phyloP scores from a whole-genome alignment of 2,329 filamentous ascomycete species.

The Kalmusia sp. region DNA sequence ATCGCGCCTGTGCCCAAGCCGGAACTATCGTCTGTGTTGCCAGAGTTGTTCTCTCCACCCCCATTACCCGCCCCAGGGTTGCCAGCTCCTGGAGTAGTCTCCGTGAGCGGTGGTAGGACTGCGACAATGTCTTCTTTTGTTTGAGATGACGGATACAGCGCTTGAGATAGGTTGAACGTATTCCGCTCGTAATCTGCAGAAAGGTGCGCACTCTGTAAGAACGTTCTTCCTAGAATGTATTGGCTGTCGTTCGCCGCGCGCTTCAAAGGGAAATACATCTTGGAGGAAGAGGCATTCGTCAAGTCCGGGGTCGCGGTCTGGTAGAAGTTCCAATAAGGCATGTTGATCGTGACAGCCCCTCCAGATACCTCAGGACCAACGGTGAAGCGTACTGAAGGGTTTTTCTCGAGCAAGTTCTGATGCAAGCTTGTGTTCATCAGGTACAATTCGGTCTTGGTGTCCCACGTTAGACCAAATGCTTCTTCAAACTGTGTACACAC shows the following conservation, averaged over 20 bases:
- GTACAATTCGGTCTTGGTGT: slow-evolving; percentile 43
- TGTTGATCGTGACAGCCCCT: slow-evolving; percentile 36
- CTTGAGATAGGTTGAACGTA: slow-evolving; percentile 50
- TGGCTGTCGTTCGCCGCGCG: slow-evolving; percentile 46
- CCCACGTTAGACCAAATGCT: slow-evolving; percentile 48
- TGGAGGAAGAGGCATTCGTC: slow-evolving; percentile 22
- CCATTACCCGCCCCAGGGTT: not conserved
- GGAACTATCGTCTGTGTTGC: not conserved
- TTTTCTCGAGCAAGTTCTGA: slow-evolving; percentile 31
- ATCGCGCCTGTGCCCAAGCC: slow-evolving; percentile 29
- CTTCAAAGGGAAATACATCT: slow-evolving; percentile 48
- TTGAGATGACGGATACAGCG: slow-evolving; percentile 58
- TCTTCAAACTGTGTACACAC: slow-evolving; percentile 43
- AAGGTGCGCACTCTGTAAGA: slow-evolving; percentile 52
- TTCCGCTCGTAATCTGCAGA: slow-evolving; percentile 45
- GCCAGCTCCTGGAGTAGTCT: slow-evolving; percentile 12
- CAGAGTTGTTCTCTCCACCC: not conserved
- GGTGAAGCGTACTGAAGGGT: slow-evolving; percentile 43
- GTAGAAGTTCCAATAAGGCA: slow-evolving; percentile 51
- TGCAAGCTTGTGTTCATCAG: slow-evolving; percentile 48
- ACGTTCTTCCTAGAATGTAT: slow-evolving; percentile 48
- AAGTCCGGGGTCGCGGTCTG: slow-evolving; percentile 29
- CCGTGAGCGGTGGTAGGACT: slow-evolving; percentile 22
- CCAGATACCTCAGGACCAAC: slow-evolving; percentile 32
- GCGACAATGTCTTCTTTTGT: slow-evolving; percentile 47